A percentile compares a stretch with the other conserved stretches of the same genome.
phyloP scores from a whole-genome alignment of 331 rosid species.

The Erythrophleum ivorense region DNA sequence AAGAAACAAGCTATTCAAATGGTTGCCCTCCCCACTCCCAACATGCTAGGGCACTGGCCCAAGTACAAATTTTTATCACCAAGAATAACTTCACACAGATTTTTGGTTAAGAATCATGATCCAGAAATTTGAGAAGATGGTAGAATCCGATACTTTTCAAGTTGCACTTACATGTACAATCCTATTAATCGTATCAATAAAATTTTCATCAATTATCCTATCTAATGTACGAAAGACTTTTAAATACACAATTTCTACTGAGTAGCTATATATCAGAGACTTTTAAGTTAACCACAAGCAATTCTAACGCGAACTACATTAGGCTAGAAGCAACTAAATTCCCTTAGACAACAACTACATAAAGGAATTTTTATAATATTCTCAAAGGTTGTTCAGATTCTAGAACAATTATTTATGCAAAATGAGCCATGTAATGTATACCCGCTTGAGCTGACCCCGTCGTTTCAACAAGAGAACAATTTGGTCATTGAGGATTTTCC shows the following conservation, averaged over 20 bases:
- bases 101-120: neutral
- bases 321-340: constrained; percentile 13
- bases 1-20: neutral
- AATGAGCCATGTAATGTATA: neutral
- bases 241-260: neutral
- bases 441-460: constrained; percentile 99
- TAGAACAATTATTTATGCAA: neutral
- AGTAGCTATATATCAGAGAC: neutral
- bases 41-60: neutral
- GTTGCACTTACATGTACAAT: neutral
- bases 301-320: neutral
- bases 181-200: neutral
- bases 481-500: constrained; percentile 81
- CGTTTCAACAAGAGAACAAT: constrained; percentile 85
- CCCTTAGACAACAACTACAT: constrained; percentile 31
- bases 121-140: neutral
- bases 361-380: neutral
- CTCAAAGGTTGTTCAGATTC: neutral
- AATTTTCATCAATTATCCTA: neutral
- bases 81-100: neutral
- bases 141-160: constrained; percentile 5
- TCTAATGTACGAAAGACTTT: neutral
- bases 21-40: neutral
- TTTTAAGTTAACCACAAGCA: neutral
- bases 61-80: neutral